Base-by-base conservation (phyloP, 2,329 filamentous ascomycete species). In the Nannizziopsis barbatae region DNA sequence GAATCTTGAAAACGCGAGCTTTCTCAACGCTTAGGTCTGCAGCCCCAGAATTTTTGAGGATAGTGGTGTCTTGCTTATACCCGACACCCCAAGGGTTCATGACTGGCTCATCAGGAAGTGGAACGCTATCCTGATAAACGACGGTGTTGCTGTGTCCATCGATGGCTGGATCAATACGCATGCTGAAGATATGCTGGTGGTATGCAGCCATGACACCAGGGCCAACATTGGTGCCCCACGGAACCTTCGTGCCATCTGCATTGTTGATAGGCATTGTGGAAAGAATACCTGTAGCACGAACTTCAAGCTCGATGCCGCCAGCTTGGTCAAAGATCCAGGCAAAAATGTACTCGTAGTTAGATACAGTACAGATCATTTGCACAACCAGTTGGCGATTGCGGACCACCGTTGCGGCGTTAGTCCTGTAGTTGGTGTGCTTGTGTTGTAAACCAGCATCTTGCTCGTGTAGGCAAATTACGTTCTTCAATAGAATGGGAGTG, bases 131-230 rank as follows among this genome's bases (percentile, higher is more conserved):
- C 49, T 75, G 70, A 57, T 82, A 76, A 49, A 76, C 70, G 22
- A 79, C 62, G 0, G 72, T 66, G 57, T 80, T 79, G 18, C 67
- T 64, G 52, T 72, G 71, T 0, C 79, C 78, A 50, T 77, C 77
- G 42, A 80, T 67, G 54, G 75, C 75, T n/a, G 79, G 78, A 57
- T 82, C 79, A 10, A 82, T 68, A 7, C 79, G 75, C 4, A 81
- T 70, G 2, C 75, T 80, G 67, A 89, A 86, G 62, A 87, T 83
- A 64, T 88, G 84, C 60, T 89, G 84, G 58, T 88, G 84, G 64
- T 84, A 79, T 0, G 72, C 70, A 2, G 81, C 83, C 31, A 86
- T 75, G 12, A 83, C 81, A 38, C 81, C 80, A 0, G 81, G 80
- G 50, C 81, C 79, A 4, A 85, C 80, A 36, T 83, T 75, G 0